phyloP scores from a whole-genome alignment of 176 grass and related monocot genomes.

The Phoenix roebelenii region DNA sequence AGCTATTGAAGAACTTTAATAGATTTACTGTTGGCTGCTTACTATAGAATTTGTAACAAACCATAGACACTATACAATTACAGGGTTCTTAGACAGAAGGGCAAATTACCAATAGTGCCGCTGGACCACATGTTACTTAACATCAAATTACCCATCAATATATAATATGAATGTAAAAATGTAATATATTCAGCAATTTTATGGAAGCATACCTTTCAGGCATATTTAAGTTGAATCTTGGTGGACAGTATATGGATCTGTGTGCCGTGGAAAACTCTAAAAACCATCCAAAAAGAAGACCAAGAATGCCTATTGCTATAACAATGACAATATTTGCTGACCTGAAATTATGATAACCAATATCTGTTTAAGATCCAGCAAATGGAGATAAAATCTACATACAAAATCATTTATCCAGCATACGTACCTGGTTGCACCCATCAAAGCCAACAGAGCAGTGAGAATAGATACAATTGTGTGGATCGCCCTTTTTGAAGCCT shows the following conservation, averaged over 20 bases:
- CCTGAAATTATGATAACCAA: slow-evolving; percentile 17
- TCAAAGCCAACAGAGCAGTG: slow-evolving; percentile 81
- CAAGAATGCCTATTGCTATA: slow-evolving; percentile 80
- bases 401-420: not conserved
- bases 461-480: slow-evolving; percentile 84
- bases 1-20: not conserved
- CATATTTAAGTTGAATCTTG: slow-evolving; percentile 48
- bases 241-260: slow-evolving; percentile 46
- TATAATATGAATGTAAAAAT: no score
- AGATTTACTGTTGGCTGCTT: no score
- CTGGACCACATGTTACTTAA: no score
- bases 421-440: slow-evolving; percentile 74
- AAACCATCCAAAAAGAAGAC: slow-evolving; percentile 79
- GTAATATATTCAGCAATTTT: not conserved
- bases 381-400: not conserved
- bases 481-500: slow-evolving; percentile 80
- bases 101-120: no score
- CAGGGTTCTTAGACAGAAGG: no score
- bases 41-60: no score
- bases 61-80: no score
- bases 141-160: no score
- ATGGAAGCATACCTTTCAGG: slow-evolving; percentile 31
- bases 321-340: slow-evolving; percentile 85
- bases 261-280: slow-evolving; percentile 66
- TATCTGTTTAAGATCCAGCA: not conserved